A percentile compares a stretch with the other conserved stretches of the same genome.
These are phyloP conservation scores for Chondrus crispus DNA, from an alignment of 23 red algal species.

Conservation along the genomic window DNA sequence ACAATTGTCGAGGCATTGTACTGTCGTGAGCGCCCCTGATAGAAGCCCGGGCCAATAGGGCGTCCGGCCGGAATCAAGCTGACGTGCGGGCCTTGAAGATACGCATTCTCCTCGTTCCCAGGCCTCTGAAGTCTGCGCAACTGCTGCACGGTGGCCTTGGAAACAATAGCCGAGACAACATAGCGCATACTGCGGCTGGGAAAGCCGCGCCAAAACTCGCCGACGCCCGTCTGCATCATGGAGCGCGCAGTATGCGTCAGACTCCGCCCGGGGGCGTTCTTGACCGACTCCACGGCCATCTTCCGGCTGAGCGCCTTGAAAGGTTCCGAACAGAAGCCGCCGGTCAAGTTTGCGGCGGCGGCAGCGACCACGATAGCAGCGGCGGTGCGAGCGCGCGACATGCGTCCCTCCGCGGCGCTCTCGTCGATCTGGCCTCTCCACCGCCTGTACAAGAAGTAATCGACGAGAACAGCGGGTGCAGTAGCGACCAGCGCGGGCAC, in stretches of 20 bases:
- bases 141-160: slow-evolving; percentile 27
- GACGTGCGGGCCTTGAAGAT: too few species aligned
- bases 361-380: slow-evolving; percentile 25
- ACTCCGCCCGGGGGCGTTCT: not conserved
- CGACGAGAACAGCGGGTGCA: slow-evolving; percentile 31
- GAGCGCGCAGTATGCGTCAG: not conserved
- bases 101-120: too few species aligned
- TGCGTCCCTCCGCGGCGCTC: not conserved
- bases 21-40: too few species aligned
- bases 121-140: too few species aligned
- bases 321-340: slow-evolving; percentile 36
- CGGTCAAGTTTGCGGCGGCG: slow-evolving; percentile 11
- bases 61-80: too few species aligned
- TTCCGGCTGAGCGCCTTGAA: slow-evolving; percentile 56
- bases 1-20: too few species aligned
- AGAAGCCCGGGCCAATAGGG: too few species aligned
- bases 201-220: slow-evolving; percentile 60
- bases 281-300: slow-evolving; percentile 19
- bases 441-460: slow-evolving; percentile 45
- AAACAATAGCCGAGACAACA: slow-evolving; percentile 28
- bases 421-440: slow-evolving; percentile 2
- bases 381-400: not conserved
- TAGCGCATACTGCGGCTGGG: slow-evolving; percentile 9
- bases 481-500: slow-evolving; percentile 25
- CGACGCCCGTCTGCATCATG: slow-evolving; percentile 22